A percentile compares a stretch with the other conserved stretches of the same genome.
Conservation (phyloP, 1,284 basidiomycete species). For the Pisolithus thermaeus region DNA sequence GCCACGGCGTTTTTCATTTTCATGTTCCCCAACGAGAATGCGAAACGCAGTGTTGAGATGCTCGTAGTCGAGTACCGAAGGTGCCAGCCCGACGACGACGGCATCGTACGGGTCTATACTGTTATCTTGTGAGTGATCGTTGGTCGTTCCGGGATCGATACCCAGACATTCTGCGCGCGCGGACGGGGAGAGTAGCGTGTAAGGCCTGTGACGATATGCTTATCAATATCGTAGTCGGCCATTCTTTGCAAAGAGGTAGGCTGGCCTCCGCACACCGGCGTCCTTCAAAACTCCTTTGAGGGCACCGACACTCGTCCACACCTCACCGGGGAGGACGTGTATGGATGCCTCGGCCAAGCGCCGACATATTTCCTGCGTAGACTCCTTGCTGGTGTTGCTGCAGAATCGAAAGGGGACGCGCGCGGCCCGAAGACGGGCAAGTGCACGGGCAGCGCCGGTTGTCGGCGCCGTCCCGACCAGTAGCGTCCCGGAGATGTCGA, state of each 20-base stretch:
- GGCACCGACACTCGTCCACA: slow-evolving; percentile 62
- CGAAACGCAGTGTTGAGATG: slow-evolving; percentile 63
- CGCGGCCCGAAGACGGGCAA: slow-evolving; percentile 41
- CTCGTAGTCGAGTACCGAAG: slow-evolving; percentile 47
- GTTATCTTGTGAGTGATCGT: not conserved
- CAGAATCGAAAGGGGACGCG: slow-evolving; percentile 58
- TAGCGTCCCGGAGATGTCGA: slow-evolving; percentile 68
- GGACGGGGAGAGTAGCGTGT: slow-evolving; percentile 53
- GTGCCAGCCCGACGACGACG: slow-evolving; percentile 65
- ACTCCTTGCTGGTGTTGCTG: slow-evolving; percentile 56
- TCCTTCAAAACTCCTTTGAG: slow-evolving; percentile 43
- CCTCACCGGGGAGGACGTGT: slow-evolving; percentile 27
- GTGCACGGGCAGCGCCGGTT: slow-evolving; percentile 44
- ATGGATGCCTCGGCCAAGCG: slow-evolving; percentile 49
- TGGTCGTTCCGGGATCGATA: slow-evolving; percentile 2
- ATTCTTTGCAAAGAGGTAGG: slow-evolving; percentile 1
- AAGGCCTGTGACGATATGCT: slow-evolving; percentile 39
- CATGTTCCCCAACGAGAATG: slow-evolving; percentile 40
- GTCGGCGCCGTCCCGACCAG: slow-evolving; percentile 50
- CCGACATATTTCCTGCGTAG: slow-evolving; percentile 36
- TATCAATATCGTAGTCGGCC: not conserved
- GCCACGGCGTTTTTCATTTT: not conserved
- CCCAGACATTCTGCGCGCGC: slow-evolving; percentile 46
- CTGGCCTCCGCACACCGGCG: slow-evolving; percentile 39
- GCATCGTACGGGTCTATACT: slow-evolving; percentile 39